These are phyloP conservation scores for Stachybotrys chartarum DNA, from an alignment of 2,329 filamentous ascomycete genomes.

Conservation along the genomic window DNA sequence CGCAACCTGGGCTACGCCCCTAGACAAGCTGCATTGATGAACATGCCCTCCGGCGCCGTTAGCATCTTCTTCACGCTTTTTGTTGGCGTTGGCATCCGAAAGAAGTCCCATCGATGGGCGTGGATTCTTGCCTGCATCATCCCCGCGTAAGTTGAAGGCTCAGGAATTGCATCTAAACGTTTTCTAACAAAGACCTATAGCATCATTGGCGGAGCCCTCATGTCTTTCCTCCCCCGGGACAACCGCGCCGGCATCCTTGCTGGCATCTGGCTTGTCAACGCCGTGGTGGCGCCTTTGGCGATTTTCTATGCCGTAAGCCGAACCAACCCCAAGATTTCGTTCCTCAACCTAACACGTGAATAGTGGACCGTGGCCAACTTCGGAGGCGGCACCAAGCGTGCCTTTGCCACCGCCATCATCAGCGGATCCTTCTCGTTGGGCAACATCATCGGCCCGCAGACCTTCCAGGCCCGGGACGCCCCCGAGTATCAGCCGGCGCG, in stretches of 20 bases:
- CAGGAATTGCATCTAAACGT: not conserved
- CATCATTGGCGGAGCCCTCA: slow-evolving; percentile 41
- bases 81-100: slow-evolving; percentile 39
- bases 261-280: slow-evolving; percentile 44
- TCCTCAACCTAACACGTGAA: not conserved
- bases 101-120: slow-evolving; percentile 39
- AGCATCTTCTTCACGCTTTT: slow-evolving; percentile 45
- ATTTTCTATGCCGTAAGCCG: slow-evolving; percentile 35
- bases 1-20: slow-evolving; percentile 36
- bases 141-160: slow-evolving; percentile 28
- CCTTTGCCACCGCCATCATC: slow-evolving; percentile 41
- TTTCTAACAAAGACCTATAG: slow-evolving; percentile 10
- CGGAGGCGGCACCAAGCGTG: slow-evolving; percentile 44
- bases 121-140: slow-evolving; percentile 42
- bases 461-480: slow-evolving; percentile 43
- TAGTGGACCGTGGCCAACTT: slow-evolving; percentile 44
- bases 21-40: slow-evolving; percentile 41
- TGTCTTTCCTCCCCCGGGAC: slow-evolving; percentile 42
- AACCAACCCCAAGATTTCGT: accelerated
- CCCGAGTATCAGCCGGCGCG: slow-evolving; percentile 47
- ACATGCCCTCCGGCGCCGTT: slow-evolving; percentile 45
- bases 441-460: slow-evolving; percentile 51
- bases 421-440: slow-evolving; percentile 44
- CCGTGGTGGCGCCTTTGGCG: slow-evolving; percentile 36
- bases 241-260: slow-evolving; percentile 39